These are phyloP conservation scores for Curvularia lunata DNA, from an alignment of 2,329 filamentous ascomycete genomes.

Conservation along the genomic window DNA sequence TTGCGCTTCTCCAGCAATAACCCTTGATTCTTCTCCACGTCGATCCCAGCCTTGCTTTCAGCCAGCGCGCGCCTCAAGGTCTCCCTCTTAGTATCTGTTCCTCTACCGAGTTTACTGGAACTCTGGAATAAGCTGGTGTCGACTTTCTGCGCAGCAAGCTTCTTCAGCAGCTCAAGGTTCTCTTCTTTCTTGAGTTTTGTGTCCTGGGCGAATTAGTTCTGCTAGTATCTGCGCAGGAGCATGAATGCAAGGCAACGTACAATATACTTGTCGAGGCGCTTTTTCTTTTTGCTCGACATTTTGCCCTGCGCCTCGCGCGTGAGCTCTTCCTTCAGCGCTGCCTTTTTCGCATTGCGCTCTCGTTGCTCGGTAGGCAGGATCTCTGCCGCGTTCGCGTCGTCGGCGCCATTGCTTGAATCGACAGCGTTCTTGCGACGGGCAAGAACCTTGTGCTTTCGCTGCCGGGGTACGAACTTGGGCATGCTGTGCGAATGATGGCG, in stretches of 20 bases:
- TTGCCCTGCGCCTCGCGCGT: constrained; percentile 60
- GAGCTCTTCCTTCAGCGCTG: constrained; percentile 61
- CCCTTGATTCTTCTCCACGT: constrained; percentile 61
- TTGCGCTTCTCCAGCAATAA: constrained; percentile 59
- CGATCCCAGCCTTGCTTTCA: constrained; percentile 69
- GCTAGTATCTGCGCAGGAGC: neutral
- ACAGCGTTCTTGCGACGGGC: constrained; percentile 61
- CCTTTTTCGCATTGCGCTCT: constrained; percentile 61
- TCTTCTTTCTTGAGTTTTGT: constrained; percentile 95
- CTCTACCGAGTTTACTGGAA: constrained; percentile 74
- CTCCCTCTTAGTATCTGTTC: constrained; percentile 72
- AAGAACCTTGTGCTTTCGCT: constrained; percentile 68
- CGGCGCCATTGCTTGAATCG: constrained; percentile 47
- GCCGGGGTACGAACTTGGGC: constrained; percentile 57
- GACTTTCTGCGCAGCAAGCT: constrained; percentile 77
- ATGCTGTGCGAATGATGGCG: constrained; percentile 27
- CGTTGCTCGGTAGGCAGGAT: constrained; percentile 57
- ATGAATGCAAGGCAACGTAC: constrained; percentile 44
- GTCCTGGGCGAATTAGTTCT: constrained; percentile 59
- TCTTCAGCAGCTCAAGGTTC: constrained; percentile 80
- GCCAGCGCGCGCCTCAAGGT: constrained; percentile 67
- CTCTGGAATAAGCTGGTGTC: constrained; percentile 84
- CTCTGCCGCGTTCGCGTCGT: constrained; percentile 61
- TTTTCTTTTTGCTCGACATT: constrained; percentile 69
- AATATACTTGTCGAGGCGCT: constrained; percentile 72